Base-by-base conservation (phyloP, 1,284 basidiomycete species). In the Vanrija sp. region DNA sequence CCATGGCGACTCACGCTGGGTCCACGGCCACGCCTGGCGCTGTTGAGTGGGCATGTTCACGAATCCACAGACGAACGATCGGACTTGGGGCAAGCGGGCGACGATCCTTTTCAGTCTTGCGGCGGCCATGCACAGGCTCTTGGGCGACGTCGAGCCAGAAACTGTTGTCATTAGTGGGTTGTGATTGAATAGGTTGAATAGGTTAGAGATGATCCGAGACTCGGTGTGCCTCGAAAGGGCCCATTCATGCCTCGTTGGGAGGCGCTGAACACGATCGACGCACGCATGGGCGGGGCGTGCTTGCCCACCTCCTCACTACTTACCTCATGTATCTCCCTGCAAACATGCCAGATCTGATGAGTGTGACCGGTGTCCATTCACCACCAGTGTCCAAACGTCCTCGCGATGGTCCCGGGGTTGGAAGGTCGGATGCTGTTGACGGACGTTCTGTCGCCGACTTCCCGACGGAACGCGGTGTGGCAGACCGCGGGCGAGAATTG, bases 61-160 rank as follows among this genome's bases (percentile, higher is more conserved):
- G 36, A 20, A 65, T 56, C 49, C 53, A 56, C 1, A 69, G 35
- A 10, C 67, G 60, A 7, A 65, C 35, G 6, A 70, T 67, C 1
- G 68, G 66, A 7, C 56, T 63, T 15, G 66, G 67, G 3, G 65
- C 65, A 6, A 69, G 37, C 8, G 67, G 61, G 35, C 67, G 50
- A 4, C 68, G 47, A 39, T 69, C 68, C 51, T 68, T 68, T 20
- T 69, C 68, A 1, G 65, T 67, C 43, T 67, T 68, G 12, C 66
- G 54, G 10, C 66, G 47, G 2, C 68, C 68, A 25, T 60, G 57
- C 20, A 67, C 55, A 2, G 68, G 68, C 48, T 67, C 51, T 39
- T 69, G 68, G 6, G 57, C 64, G 12, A 68, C 54, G 19, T 55
- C 50, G 12, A 69, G 42, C n/a, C 45, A 54, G 38, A 65, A 65